Conservation (phyloP, 768 basidiomycete species). For the Pisolithus marmoratus region DNA sequence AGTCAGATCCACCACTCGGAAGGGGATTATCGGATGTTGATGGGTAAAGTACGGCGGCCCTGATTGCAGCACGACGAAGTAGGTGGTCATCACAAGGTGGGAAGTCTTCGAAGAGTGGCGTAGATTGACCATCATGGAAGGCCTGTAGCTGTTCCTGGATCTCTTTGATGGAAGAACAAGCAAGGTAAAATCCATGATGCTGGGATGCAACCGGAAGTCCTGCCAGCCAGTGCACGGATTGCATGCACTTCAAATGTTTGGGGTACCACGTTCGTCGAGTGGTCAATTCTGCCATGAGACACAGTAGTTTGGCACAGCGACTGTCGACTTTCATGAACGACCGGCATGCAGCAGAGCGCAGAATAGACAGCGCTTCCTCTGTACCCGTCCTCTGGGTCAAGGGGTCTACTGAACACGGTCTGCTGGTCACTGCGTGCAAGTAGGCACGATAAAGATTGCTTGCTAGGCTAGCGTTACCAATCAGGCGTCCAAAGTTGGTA, state of each 20-base stretch:
- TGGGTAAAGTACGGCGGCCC: conserved; percentile 11
- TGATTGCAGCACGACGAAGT: conserved; percentile 10
- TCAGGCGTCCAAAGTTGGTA: conserved; percentile 23
- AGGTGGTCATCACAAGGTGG: conserved; percentile 9
- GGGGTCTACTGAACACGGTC: conserved; percentile 36
- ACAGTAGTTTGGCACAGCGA: conserved; percentile 28
- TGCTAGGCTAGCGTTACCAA: conserved; percentile 18
- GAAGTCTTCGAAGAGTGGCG: conserved; percentile 7
- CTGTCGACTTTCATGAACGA: conserved; percentile 35
- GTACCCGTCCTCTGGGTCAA: conserved; percentile 40
- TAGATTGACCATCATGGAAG: background rate
- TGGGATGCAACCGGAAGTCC: conserved; percentile 22
- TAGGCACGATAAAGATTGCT: conserved; percentile 34
- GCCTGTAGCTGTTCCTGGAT: background rate
- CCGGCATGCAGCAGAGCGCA: conserved; percentile 31
- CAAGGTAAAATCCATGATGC: conserved; percentile 18
- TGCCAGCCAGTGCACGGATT: conserved; percentile 28
- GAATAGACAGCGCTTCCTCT: conserved; percentile 36
- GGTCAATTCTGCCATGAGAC: conserved; percentile 26
- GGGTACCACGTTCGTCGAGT: conserved; percentile 33
- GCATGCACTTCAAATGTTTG: conserved; percentile 27
- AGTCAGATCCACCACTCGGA: background rate
- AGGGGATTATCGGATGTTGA: background rate
- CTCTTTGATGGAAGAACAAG: conserved; percentile 7
- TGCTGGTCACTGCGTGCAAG: conserved; percentile 40